phyloP scores from a whole-genome alignment of 495 filamentous ascomycete species.

The Talaromyces proteolyticus region DNA sequence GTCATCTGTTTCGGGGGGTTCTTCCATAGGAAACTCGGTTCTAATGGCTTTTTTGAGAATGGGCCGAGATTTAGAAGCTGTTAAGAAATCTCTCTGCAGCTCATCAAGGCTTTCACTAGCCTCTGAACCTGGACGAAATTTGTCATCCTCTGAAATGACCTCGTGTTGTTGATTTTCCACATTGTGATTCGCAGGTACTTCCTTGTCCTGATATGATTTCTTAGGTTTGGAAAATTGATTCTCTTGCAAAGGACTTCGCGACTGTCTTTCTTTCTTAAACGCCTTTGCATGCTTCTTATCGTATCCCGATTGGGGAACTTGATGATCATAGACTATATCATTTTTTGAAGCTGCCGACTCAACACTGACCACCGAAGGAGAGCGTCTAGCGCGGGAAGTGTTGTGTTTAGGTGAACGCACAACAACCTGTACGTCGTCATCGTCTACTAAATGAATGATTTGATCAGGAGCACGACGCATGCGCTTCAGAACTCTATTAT shows the following conservation, averaged over 20 bases:
- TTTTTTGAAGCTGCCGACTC: slow-evolving; percentile 15
- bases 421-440: slow-evolving; percentile 1
- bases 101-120: slow-evolving; percentile 38
- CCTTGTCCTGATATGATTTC: no score
- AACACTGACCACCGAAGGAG: slow-evolving; percentile 11
- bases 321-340: neutral
- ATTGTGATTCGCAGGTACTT: no score
- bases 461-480: slow-evolving; percentile 16
- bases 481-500: slow-evolving; percentile 23
- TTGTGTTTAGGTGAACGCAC: neutral
- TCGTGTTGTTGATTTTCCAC: no score
- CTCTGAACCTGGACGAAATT: slow-evolving; percentile 5
- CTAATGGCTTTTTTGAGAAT: slow-evolving; percentile 4
- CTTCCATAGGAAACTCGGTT: neutral
- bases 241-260: no score
- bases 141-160: no score
- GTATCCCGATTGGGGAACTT: neutral
- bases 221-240: no score
- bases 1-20: neutral
- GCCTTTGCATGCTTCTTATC: neutral
- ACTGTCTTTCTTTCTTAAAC: neutral
- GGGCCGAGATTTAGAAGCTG: slow-evolving; percentile 13
- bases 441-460: slow-evolving; percentile 14
- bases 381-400: neutral
- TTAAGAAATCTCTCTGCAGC: slow-evolving; percentile 33